Conservation (phyloP, 169 alveolate species). For the Babesia bigemina region DNA sequence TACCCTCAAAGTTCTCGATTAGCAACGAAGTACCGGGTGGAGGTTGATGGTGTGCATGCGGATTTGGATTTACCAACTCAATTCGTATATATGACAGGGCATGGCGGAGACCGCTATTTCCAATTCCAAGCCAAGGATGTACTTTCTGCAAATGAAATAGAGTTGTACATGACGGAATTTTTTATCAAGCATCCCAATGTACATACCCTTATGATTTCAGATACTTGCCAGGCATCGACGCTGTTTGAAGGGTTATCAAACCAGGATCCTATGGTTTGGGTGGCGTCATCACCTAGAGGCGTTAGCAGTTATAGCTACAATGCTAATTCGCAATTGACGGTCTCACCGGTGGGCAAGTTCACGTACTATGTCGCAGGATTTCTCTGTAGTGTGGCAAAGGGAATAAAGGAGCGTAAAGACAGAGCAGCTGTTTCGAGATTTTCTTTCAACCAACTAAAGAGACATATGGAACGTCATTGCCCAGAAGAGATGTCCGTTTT, state of each 20-base stretch:
- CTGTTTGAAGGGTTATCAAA: constrained; percentile 58
- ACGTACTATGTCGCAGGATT: constrained; percentile 66
- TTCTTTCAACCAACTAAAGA: constrained; percentile 44
- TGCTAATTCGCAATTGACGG: constrained; percentile 73
- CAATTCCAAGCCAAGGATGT: constrained; percentile 76
- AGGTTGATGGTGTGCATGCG: constrained; percentile 6
- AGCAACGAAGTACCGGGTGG: constrained; percentile 23
- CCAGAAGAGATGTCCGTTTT: constrained; percentile 40
- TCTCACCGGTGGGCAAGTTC: constrained; percentile 76
- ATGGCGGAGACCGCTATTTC: constrained; percentile 79
- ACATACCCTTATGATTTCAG: constrained; percentile 65
- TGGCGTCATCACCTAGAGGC: constrained; percentile 72
- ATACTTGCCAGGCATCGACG: constrained; percentile 79
- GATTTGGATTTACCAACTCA: constrained; percentile 55
- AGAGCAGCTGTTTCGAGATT: constrained; percentile 58
- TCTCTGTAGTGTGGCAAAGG: constrained; percentile 53
- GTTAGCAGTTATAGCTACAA: constrained; percentile 72
- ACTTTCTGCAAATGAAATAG: constrained; percentile 71
- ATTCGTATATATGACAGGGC: constrained; percentile 77
- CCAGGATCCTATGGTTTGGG: constrained; percentile 66
- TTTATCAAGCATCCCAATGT: constrained; percentile 70
- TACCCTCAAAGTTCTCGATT: constrained; percentile 51
- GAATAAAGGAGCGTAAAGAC: constrained; percentile 41
- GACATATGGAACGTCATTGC: constrained; percentile 46
- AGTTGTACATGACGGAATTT: constrained; percentile 68